phyloP scores from a whole-genome alignment of 768 basidiomycete species.

The Boletus rex-veris region DNA sequence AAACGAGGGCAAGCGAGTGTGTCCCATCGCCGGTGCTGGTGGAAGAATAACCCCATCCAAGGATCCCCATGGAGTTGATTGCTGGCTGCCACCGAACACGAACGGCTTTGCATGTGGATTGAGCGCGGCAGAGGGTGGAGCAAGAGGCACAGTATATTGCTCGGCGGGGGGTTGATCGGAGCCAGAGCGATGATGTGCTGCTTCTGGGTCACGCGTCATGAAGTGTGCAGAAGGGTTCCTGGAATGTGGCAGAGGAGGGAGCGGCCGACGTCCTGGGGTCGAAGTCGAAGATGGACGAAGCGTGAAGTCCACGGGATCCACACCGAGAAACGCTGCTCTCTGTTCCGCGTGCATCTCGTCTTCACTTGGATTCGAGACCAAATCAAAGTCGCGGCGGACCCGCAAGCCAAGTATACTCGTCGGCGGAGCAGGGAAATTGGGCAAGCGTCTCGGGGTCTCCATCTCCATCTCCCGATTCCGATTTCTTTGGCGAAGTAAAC shows the following conservation, averaged over 20 bases:
- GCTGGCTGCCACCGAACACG: constrained; percentile 57
- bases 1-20: constrained; percentile 43
- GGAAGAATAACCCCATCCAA: constrained; percentile 26
- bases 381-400: constrained; percentile 53
- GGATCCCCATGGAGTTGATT: constrained; percentile 35
- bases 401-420: constrained; percentile 44
- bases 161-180: constrained; percentile 42
- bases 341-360: constrained; percentile 46
- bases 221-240: constrained; percentile 60
- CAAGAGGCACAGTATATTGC: constrained; percentile 14
- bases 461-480: constrained; percentile 33
- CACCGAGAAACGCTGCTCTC: constrained; percentile 42
- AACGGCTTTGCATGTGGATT: constrained; percentile 86
- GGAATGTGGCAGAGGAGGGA: constrained; percentile 63
- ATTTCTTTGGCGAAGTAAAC: constrained; percentile 46
- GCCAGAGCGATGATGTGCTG: constrained; percentile 56
- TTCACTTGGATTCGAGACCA: constrained; percentile 86
- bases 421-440: constrained; percentile 79
- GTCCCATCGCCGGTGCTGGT: constrained; percentile 37
- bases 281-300: constrained; percentile 44
- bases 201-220: constrained; percentile 57
- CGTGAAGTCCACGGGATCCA: constrained; percentile 43
- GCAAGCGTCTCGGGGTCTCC: constrained; percentile 68
- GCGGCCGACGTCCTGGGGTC: constrained; percentile 45
- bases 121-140: constrained; percentile 35